Base-by-base conservation (phyloP, 106 monocot species). In the Dendrobium officinale region DNA sequence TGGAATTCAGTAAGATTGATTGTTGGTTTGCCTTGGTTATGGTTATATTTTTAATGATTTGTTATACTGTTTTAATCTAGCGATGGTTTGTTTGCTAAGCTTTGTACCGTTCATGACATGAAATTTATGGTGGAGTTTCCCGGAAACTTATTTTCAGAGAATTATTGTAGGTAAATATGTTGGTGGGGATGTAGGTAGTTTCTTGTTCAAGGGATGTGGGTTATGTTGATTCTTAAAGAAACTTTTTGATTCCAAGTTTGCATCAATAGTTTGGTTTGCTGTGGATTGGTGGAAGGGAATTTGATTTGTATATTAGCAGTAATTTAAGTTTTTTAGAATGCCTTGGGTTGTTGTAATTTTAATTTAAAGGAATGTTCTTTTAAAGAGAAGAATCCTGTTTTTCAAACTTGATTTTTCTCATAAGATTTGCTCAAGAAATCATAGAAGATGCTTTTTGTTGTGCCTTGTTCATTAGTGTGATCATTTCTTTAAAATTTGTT, bases 1-100 rank as follows among this genome's bases (percentile, higher is more conserved):
- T 77, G 96, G 96, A 87, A 97, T 97, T 88, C 96, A 97, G 96
- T 97, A 86, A 86, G 96, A 67, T 58, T 43, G 24, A 26, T 45
- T n/a, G 9, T 70, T 70, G 70, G 9, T 70, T 37, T 70, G 33
- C 33, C 15, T 8, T 70, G 9, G 29, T 16, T 70, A 37, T 70
- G 29, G 37, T 73, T 54, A 54, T 33, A 19, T 55, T 31, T 51
- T 54, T 48, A 54, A 41, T 73, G 22, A 31, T 47, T 74, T 42
- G 41, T 44, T 22, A 44, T 44, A 42, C 5, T 19, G 42, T 74
- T 74, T 40, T 70, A 8, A 73, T 73, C 42, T 6, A 13, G 9
- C 20, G 13, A 70, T 16, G 42, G 19, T 73, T 68, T 68, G 29
- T 13, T 11, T 68, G 31, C 4, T 61, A 61, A 61, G 19, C 22